These are phyloP conservation scores for Volutella citrinella DNA, from an alignment of 2,329 filamentous ascomycete genomes.

Conservation along the genomic window DNA sequence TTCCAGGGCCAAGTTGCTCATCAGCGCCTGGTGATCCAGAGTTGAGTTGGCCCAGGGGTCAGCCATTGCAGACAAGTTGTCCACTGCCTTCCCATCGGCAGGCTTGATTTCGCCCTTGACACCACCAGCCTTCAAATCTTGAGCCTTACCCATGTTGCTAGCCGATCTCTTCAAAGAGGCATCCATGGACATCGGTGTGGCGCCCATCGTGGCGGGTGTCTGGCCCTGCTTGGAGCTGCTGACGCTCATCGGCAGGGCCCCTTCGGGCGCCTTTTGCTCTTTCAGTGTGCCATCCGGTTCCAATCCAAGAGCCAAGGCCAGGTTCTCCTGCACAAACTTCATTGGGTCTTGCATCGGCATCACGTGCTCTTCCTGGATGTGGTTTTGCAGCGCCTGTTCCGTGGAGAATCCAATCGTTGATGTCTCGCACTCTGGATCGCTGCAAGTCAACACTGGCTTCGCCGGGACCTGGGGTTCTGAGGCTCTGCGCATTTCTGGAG, in stretches of 20 bases:
- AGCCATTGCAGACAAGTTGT: constrained; percentile 13
- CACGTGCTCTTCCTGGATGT: constrained; percentile 58
- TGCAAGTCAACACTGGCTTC: constrained; percentile 47
- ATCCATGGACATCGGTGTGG: constrained; percentile 51
- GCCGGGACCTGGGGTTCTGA: constrained; percentile 28
- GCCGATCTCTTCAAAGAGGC: constrained; percentile 48
- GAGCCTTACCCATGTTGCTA: constrained; percentile 42
- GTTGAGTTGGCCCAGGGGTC: constrained; percentile 41
- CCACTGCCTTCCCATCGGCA: constrained; percentile 26
- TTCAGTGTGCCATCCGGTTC: constrained; percentile 46
- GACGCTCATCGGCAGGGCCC: constrained; percentile 36
- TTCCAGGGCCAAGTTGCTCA: constrained; percentile 33
- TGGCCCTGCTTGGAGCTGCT: constrained; percentile 47
- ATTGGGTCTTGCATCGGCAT: constrained; percentile 53
- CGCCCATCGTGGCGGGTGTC: constrained; percentile 40
- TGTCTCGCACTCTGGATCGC: constrained; percentile 53
- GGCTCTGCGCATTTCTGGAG: constrained; percentile 41
- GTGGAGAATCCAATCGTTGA: constrained; percentile 47
- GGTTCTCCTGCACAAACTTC: constrained; percentile 49
- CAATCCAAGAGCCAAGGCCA: constrained; percentile 49
- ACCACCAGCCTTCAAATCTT: constrained; percentile 30
- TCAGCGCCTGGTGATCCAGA: constrained; percentile 47
- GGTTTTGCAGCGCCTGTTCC: constrained; percentile 51
- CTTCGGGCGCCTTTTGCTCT: constrained; percentile 26
- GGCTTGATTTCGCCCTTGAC: constrained; percentile 30